Conservation (phyloP, 2,329 filamentous ascomycete genomes). For the Diaporthe vaccinii region DNA sequence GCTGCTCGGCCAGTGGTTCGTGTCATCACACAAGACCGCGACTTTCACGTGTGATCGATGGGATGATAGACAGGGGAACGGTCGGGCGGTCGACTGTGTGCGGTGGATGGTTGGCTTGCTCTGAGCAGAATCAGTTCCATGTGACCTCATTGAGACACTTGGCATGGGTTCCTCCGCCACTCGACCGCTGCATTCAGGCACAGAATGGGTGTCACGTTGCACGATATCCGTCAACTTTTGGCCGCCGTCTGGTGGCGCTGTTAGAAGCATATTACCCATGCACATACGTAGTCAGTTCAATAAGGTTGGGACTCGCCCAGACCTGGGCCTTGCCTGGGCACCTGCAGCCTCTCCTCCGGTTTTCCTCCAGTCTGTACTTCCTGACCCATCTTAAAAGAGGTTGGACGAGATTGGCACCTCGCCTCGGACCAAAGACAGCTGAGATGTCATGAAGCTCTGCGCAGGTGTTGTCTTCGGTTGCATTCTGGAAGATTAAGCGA, state of each 20-base stretch:
- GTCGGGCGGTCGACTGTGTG: neutral
- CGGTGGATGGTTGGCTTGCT: constrained; percentile 26
- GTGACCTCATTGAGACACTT: constrained; percentile 33
- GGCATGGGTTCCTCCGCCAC: constrained; percentile 29
- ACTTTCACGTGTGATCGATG: constrained; percentile 29
- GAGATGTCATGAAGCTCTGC: constrained; percentile 17
- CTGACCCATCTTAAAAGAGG: constrained; percentile 23
- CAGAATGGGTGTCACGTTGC: constrained; percentile 48
- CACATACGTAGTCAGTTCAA: constrained; percentile 34
- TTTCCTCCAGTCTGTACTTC: constrained; percentile 27
- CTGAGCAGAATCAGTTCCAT: neutral
- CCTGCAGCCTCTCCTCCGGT: constrained; percentile 33
- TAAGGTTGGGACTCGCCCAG: constrained; percentile 40
- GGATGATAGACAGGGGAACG: constrained; percentile 22
- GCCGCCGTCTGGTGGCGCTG: constrained; percentile 51
- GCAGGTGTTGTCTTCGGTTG: constrained; percentile 23
- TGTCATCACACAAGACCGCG: constrained; percentile 24
- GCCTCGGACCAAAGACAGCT: constrained; percentile 41
- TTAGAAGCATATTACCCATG: constrained; percentile 49
- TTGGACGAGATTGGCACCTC: constrained; percentile 39
- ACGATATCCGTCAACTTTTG: constrained; percentile 55
- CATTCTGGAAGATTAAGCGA: constrained; percentile 37
- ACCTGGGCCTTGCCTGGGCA: constrained; percentile 34
- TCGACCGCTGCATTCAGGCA: constrained; percentile 29
- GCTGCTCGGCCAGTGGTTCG: constrained; percentile 10